Percentiles rank a stretch among this genome's conserved stretches.
phyloP scores from a whole-genome alignment of 2,329 filamentous ascomycete species.

The Trichoderma sp. region DNA sequence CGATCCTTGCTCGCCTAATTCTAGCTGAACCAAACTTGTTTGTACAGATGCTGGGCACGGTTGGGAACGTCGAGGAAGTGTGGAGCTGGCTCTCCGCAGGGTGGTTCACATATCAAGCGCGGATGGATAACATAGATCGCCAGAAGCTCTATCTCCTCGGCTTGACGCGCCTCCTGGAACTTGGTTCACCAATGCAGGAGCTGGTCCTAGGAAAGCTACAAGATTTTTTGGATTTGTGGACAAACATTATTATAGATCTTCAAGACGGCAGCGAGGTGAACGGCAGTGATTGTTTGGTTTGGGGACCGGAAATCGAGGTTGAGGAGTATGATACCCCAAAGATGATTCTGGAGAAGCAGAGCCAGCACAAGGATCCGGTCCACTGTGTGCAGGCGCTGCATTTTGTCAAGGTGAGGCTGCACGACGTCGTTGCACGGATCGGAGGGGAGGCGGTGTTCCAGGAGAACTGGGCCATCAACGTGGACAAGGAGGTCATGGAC shows the following conservation, averaged over 20 bases:
- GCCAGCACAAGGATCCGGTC: conserved; percentile 64
- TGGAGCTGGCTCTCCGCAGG: conserved; percentile 62
- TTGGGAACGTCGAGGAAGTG: conserved; percentile 50
- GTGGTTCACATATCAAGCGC: conserved; percentile 70
- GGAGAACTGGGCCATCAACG: conserved; percentile 69
- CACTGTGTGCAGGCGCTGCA: conserved; percentile 64
- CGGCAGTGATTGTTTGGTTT: conserved; percentile 54
- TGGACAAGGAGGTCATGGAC: conserved; percentile 70
- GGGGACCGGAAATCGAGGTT: conserved; percentile 40
- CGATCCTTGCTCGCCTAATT: conserved; percentile 76
- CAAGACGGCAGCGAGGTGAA: conserved; percentile 57
- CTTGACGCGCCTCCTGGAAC: conserved; percentile 70
- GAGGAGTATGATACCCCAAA: conserved; percentile 60
- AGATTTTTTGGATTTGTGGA: conserved; percentile 76
- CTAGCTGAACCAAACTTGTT: conserved; percentile 72
- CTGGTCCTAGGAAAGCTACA: conserved; percentile 65
- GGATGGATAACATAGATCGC: conserved; percentile 63
- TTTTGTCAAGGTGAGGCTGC: conserved; percentile 65
- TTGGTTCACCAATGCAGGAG: conserved; percentile 57
- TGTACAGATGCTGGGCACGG: conserved; percentile 54
- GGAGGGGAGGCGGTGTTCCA: conserved; percentile 69
- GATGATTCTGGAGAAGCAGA: conserved; percentile 53
- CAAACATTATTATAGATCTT: conserved; percentile 66
- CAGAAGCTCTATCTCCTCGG: conserved; percentile 74
- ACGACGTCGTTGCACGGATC: conserved; percentile 56